A percentile compares a stretch with the other conserved stretches of the same genome.
These are phyloP conservation scores for Microbotryum silenes-acaulis DNA, from an alignment of 1,284 basidiomycete genomes.

Conservation along the genomic window DNA sequence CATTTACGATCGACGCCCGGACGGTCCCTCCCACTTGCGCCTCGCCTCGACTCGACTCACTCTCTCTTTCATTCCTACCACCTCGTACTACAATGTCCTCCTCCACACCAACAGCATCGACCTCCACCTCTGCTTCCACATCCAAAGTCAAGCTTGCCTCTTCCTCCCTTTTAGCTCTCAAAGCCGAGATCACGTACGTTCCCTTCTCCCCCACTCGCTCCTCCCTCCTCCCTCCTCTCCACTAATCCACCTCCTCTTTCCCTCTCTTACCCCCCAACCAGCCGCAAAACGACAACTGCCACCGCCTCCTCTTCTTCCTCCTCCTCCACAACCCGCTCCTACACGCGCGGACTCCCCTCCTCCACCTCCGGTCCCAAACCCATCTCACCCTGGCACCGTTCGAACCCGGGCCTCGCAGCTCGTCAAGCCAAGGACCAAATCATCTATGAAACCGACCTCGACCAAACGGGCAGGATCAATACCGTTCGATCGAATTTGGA, in stretches of 20 bases:
- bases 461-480: neutral
- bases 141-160: conserved; percentile 4
- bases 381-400: conserved; percentile 11
- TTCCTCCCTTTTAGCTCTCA: conserved; percentile 23
- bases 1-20: too few species aligned
- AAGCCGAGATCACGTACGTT: conserved; percentile 21
- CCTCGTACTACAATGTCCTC: too few species aligned
- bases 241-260: too few species aligned
- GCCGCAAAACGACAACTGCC: too few species aligned
- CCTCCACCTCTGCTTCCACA: too few species aligned
- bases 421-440: conserved; percentile 12
- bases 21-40: too few species aligned
- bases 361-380: neutral
- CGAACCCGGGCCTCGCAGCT: conserved; percentile 19
- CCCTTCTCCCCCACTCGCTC: neutral
- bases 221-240: neutral
- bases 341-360: neutral
- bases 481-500: conserved; percentile 21
- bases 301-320: too few species aligned
- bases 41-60: too few species aligned
- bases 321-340: too few species aligned
- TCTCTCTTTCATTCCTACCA: too few species aligned
- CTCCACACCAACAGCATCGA: too few species aligned
- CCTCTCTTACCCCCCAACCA: too few species aligned
- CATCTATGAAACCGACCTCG: conserved; percentile 20